Conservation (phyloP, 371 early-diverging fungal genomes). For the Mortierella sp. region DNA sequence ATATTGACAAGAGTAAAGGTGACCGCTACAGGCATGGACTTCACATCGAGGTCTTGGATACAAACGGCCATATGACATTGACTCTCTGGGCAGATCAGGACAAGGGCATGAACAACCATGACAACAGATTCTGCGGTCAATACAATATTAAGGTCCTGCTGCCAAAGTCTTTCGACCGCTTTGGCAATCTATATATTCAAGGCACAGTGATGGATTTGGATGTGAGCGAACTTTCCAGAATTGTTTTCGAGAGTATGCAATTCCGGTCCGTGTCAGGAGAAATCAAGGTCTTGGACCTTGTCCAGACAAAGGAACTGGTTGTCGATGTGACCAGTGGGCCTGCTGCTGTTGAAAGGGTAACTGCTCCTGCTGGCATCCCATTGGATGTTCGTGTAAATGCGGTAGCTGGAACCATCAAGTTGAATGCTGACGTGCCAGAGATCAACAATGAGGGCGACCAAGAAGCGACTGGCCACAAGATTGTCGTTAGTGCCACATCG, state of each 20-base stretch:
- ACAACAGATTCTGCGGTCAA: conserved; percentile 16
- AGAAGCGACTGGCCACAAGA: background rate
- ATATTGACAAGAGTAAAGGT: background rate
- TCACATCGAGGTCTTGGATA: background rate
- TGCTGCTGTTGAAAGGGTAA: conserved; percentile 15
- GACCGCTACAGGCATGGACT: background rate
- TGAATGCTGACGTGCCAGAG: conserved; percentile 16
- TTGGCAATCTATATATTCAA: conserved; percentile 9
- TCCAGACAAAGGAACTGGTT: background rate
- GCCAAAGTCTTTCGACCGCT: conserved; percentile 9
- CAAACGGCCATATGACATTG: background rate
- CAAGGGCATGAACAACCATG: background rate
- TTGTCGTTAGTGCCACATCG: conserved; percentile 3
- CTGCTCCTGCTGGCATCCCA: conserved; percentile 9
- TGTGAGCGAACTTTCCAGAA: background rate
- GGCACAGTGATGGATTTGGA: conserved; percentile 10
- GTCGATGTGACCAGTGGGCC: background rate
- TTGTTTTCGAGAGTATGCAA: conserved; percentile 11
- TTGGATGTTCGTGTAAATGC: background rate
- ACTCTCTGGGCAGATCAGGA: background rate
- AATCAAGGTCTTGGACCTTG: conserved; percentile 3
- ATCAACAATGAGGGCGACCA: background rate
- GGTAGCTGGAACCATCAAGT: conserved; percentile 6
- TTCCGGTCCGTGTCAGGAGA: conserved; percentile 3
- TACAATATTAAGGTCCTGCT: conserved; percentile 11